phyloP scores from a whole-genome alignment of 2,329 filamentous ascomycete species.

The Aspergillus sp. region DNA sequence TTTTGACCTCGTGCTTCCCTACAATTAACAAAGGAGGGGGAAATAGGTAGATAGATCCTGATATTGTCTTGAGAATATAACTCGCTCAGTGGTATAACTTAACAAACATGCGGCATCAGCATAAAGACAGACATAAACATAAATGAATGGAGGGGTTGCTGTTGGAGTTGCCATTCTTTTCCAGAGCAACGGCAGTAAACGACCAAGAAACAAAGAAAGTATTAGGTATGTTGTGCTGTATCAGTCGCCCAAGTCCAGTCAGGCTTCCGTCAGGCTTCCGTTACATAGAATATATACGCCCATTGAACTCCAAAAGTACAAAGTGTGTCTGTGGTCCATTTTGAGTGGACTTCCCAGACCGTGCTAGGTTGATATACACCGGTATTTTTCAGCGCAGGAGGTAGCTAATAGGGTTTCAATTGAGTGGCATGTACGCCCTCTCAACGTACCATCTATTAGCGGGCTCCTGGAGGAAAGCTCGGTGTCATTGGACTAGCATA shows the following conservation, averaged over 20 bases:
- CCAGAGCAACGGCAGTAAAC: neutral
- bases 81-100: constrained; percentile 10
- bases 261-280: neutral
- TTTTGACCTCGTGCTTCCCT: neutral
- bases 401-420: neutral
- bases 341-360: neutral
- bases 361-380: neutral
- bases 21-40: neutral
- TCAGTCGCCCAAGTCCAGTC: constrained; percentile 11
- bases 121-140: neutral
- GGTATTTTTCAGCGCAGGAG: neutral
- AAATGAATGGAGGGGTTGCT: neutral
- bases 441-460: constrained; percentile 15
- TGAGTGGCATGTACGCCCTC: neutral
- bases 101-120: neutral
- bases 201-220: constrained; percentile 10
- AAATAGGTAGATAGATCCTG: neutral
- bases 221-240: constrained; percentile 14
- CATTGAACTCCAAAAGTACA: neutral
- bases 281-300: neutral
- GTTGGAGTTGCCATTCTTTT: neutral
- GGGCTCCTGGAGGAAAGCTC: constrained; percentile 33
- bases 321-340: neutral
- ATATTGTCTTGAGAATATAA: neutral
- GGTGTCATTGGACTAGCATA: constrained; percentile 60